Evolutionary conservation across 2,329 filamentous ascomycete genomes (phyloP), one percentile per base, ranked within the genome.

Genomic region (Aspergillus versicolor): DNA sequence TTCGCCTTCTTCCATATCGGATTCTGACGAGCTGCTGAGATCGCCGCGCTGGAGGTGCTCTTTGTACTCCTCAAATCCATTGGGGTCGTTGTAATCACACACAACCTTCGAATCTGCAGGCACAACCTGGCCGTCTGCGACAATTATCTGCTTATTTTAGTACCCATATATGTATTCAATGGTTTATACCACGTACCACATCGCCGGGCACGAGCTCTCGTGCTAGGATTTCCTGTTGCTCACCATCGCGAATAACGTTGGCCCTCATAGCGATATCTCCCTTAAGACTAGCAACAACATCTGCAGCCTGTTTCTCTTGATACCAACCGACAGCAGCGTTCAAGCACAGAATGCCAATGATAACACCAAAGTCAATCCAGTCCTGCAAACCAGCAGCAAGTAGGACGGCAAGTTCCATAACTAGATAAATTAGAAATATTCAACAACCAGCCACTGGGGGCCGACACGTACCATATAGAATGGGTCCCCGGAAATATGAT

Each of bases 281-380:
- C 77, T 90, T 91, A 55, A 91, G 79, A 65, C 82, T 86, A 24
- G 88, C 88, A 66, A 90, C 88, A 63, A 90, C 87, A 76, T 91
- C 88, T 59, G 88, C 88, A 63, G 88, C 88, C 75, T 90, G 88
- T 77, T 91, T 91, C 75, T 91, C 88, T 72, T 91, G 88, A 72
- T 91, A 91, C 85, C 88, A 91, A 76, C 88, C 88, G 69, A 91
- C 88, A 62, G 86, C 77, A 58, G 88, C 88, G 75, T 91, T 91
- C 61, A 91, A 82, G 70, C 87, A 73, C 54, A 91, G 77, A 71
- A 91, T 91, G 77, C 84, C 88, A 66, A 88, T 84, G 71, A 91
- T 91, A 71, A 91, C 87, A 81, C 87, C 88, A 64, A 90, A 85
- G 75, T 91, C 88, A 62, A 90, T 81, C 88, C 88, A 91, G 73